Percentiles rank a stretch among this genome's conserved stretches.
phyloP scores from a whole-genome alignment of 2,329 filamentous ascomycete genomes.

The Purpureocillium lavendulum region DNA sequence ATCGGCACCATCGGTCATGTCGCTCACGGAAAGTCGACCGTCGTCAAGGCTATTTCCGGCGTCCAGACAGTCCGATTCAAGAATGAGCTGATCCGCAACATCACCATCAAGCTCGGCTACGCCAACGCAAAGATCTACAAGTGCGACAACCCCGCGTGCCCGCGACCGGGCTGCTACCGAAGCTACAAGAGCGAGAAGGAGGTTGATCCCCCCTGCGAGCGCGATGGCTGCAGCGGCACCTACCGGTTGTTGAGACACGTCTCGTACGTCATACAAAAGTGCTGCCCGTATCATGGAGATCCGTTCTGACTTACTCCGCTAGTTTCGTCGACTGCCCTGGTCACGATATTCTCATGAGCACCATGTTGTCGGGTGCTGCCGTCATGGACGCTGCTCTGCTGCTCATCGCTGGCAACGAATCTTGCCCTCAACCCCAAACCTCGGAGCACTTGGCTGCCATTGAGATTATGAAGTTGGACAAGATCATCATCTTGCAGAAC shows the following conservation, averaged over 20 bases:
- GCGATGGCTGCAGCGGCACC: slow-evolving; percentile 79
- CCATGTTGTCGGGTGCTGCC: slow-evolving; percentile 97
- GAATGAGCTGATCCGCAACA: slow-evolving; percentile 98
- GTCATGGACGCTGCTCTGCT: slow-evolving; percentile 99
- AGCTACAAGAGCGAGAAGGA: slow-evolving; percentile 99
- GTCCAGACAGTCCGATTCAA: slow-evolving; percentile 99
- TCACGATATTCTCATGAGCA: slow-evolving; percentile 99
- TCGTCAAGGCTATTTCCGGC: slow-evolving; percentile 97
- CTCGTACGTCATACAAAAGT: slow-evolving; percentile 53
- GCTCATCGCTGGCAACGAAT: slow-evolving; percentile 96
- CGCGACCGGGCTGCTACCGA: slow-evolving; percentile 87
- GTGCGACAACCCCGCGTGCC: slow-evolving; percentile 87
- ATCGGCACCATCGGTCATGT: slow-evolving; percentile 98
- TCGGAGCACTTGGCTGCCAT: slow-evolving; percentile 98
- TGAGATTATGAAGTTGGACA: slow-evolving; percentile 99
- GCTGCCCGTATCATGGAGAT: background rate
- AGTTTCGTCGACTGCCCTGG: slow-evolving; percentile 98
- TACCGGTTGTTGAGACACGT: slow-evolving; percentile 88
- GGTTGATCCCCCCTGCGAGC: slow-evolving; percentile 90
- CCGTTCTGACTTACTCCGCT: background rate
- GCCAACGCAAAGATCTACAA: slow-evolving; percentile 99
- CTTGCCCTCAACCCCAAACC: slow-evolving; percentile 95
- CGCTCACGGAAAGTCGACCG: slow-evolving; percentile 97
- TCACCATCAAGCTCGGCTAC: slow-evolving; percentile 99
- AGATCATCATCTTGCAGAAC: slow-evolving; percentile 99